Evolutionary conservation across 805 yeast species (phyloP).

Genomic region (Lipomyces anomalus): DNA sequence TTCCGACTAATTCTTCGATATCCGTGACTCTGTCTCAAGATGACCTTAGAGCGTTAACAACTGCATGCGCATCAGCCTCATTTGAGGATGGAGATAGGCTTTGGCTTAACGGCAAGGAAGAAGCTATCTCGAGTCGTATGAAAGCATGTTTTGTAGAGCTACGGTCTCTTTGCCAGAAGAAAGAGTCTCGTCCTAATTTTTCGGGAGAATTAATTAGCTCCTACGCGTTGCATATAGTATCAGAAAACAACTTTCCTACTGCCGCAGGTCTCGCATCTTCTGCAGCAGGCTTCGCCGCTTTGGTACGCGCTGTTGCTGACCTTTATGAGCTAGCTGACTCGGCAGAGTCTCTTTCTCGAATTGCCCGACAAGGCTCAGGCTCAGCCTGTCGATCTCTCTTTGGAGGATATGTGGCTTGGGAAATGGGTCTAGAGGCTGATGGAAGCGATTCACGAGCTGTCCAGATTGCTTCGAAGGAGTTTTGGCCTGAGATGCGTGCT

Average conservation of each 20-base stretch:
- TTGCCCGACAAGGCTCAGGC: constrained; percentile 98
- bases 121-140: constrained; percentile 52
- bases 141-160: constrained; percentile 68
- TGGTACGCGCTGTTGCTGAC: constrained; percentile 81
- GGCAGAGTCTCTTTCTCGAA: constrained; percentile 76
- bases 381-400: constrained; percentile 95
- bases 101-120: constrained; percentile 81
- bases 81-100: constrained; percentile 57
- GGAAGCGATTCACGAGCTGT: constrained; percentile 96
- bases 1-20: constrained; percentile 94
- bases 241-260: constrained; percentile 96
- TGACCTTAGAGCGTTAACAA: constrained; percentile 85
- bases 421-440: constrained; percentile 71
- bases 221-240: constrained; percentile 70
- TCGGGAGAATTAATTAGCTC: constrained; percentile 48
- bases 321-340: constrained; percentile 81
- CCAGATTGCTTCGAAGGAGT: constrained; percentile 73
- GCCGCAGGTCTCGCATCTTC: constrained; percentile 98
- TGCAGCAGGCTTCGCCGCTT: constrained; percentile 98
- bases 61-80: constrained; percentile 62
- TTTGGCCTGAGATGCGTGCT: constrained; percentile 93
- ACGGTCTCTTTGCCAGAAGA: constrained; percentile 51
- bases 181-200: constrained; percentile 44
- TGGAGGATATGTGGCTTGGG: constrained; percentile 99
- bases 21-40: constrained; percentile 90